Conservation (phyloP, 257 asterid species). For the Mitragyna speciosa region DNA sequence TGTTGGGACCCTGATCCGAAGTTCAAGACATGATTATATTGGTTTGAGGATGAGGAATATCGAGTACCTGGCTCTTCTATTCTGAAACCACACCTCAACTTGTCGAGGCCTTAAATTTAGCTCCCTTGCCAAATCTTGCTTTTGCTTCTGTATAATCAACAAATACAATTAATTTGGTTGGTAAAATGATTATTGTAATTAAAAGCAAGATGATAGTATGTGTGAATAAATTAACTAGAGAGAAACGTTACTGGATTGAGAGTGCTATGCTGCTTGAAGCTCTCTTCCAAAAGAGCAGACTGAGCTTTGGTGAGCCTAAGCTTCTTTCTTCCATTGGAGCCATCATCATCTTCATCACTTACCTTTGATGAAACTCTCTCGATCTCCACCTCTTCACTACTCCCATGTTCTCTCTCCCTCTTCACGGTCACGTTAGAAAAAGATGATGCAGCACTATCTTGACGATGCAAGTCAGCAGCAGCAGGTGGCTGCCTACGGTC, state of each 20-base stretch:
- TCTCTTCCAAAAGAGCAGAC: constrained; percentile 61
- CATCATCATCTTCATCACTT: constrained; percentile 65
- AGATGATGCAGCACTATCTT: constrained; percentile 78
- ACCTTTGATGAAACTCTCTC: constrained; percentile 55
- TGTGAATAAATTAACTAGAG: not conserved
- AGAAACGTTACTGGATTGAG: constrained; percentile 52
- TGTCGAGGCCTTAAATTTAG: constrained; percentile 74
- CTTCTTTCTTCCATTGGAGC: constrained; percentile 50
- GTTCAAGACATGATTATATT: no score
- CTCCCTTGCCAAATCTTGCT: constrained; percentile 63
- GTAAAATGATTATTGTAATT: not conserved
- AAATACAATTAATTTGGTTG: not conserved
- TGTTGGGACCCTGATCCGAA: no score
- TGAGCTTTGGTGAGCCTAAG: constrained; percentile 60
- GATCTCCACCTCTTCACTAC: constrained; percentile 54
- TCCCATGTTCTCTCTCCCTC: constrained; percentile 51
- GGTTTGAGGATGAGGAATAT: not conserved
- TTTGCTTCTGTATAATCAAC: constrained; percentile 54
- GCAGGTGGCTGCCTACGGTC: constrained; percentile 1
- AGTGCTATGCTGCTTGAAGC: constrained; percentile 60
- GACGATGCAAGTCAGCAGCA: constrained; percentile 54
- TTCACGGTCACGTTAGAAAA: constrained; percentile 75
- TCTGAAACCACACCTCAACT: constrained; percentile 88
- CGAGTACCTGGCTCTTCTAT: constrained; percentile 72
- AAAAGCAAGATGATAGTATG: not conserved